Evolutionary conservation across 768 basidiomycete genomes (phyloP).

Genomic region (Neoboletus subvelutipes): DNA sequence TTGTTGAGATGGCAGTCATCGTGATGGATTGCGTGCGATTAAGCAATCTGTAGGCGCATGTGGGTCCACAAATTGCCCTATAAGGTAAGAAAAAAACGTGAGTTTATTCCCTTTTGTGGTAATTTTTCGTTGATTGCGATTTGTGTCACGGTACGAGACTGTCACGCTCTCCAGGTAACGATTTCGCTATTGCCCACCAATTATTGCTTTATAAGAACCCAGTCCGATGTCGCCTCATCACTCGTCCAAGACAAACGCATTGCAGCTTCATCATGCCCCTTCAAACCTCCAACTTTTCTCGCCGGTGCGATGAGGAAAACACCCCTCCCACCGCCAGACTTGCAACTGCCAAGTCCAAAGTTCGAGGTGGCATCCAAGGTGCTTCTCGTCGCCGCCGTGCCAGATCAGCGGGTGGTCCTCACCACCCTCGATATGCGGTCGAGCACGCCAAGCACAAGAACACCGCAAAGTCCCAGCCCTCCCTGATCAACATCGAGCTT

Average conservation of each 20-base stretch:
- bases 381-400: constrained; percentile 42
- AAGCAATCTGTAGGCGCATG: constrained; percentile 20
- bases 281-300: constrained; percentile 21
- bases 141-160: constrained; percentile 28
- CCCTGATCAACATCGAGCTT: constrained; percentile 32
- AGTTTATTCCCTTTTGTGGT: constrained; percentile 14
- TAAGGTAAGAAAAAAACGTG: constrained; percentile 12
- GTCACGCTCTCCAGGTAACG: constrained; percentile 23
- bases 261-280: constrained; percentile 25
- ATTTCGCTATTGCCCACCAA: constrained; percentile 7
- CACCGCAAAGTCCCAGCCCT: constrained; percentile 9
- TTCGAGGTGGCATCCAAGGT: constrained; percentile 31
- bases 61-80: constrained; percentile 33
- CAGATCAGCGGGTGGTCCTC: constrained; percentile 29
- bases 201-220: constrained; percentile 27
- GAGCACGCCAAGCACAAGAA: constrained; percentile 41
- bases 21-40: constrained; percentile 28
- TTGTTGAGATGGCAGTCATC: neutral
- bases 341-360: constrained; percentile 12
- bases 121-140: constrained; percentile 33
- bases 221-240: constrained; percentile 2
- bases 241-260: neutral
- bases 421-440: constrained; percentile 35
- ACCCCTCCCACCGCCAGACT: constrained; percentile 26
- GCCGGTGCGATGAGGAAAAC: constrained; percentile 34